Conservation (phyloP, 345 rosid genomes). For the Raphanus raphanistrum region DNA sequence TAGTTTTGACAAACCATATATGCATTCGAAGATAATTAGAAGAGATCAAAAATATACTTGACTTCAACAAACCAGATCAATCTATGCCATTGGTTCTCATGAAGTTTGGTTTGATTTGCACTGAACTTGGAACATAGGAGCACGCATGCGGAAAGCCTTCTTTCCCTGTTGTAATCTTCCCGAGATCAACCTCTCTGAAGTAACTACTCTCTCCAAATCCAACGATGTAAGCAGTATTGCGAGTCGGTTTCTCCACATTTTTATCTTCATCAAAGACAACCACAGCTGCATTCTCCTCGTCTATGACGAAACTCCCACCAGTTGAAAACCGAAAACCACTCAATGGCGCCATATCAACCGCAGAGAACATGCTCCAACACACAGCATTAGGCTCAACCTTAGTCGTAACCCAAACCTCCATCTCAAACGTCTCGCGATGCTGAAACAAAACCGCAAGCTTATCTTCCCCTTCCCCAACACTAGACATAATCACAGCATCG, state of each 20-base stretch:
- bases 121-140: constrained; percentile 15
- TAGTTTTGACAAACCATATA: not conserved
- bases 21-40: not conserved
- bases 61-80: not conserved
- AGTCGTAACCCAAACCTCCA: constrained; percentile 3
- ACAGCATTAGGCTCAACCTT: not conserved
- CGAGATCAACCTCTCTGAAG: constrained; percentile 8
- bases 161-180: not conserved
- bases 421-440: not conserved
- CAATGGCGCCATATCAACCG: not conserved
- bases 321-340: not conserved
- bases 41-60: not conserved
- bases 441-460: constrained; percentile 3
- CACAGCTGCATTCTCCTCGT: not conserved
- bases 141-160: constrained; percentile 7
- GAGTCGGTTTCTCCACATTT: not conserved
- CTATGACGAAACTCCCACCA: not conserved
- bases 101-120: constrained; percentile 4
- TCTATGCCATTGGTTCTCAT: not conserved
- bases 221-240: constrained; percentile 1
- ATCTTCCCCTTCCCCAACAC: constrained; percentile 3
- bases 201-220: constrained; percentile 6
- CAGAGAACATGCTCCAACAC: not conserved
- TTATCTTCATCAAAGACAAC: constrained; percentile 9
- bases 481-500: not conserved